phyloP scores from a whole-genome alignment of 1,284 basidiomycete genomes.

The Cystobasidiaceae sp. region DNA sequence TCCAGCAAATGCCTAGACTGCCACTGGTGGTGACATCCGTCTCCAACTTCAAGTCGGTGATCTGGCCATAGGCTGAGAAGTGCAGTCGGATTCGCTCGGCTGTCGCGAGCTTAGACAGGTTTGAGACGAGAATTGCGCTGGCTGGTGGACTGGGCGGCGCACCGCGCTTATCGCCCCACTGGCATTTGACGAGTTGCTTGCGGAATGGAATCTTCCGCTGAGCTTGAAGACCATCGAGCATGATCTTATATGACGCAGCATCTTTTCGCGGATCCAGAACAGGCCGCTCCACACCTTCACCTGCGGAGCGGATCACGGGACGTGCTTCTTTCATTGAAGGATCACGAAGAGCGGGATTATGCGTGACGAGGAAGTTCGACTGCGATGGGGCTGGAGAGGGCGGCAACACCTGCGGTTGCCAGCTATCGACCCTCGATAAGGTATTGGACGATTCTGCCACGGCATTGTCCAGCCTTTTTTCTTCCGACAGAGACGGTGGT shows the following conservation, averaged over 20 bases:
- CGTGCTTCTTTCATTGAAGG: constrained; percentile 1
- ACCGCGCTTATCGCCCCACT: constrained; percentile 70
- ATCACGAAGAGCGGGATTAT: not conserved
- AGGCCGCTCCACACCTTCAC: not conserved
- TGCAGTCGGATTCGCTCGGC: constrained; percentile 62
- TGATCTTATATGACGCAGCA: constrained; percentile 31
- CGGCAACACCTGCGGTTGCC: too few relatives aligned
- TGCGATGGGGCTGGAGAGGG: not conserved
- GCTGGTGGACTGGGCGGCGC: constrained; percentile 64
- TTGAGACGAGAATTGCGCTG: constrained; percentile 63
- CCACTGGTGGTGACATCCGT: constrained; percentile 73
- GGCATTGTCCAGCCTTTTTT: too few relatives aligned
- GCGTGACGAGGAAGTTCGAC: not conserved
- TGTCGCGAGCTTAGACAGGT: constrained; percentile 66
- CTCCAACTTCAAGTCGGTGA: constrained; percentile 70
- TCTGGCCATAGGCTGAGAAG: constrained; percentile 62
- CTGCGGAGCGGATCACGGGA: constrained; percentile 6
- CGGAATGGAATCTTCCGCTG: constrained; percentile 41
- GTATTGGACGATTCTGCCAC: too few relatives aligned
- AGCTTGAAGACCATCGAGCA: not conserved
- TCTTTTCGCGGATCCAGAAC: constrained; percentile 36
- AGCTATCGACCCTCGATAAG: too few relatives aligned
- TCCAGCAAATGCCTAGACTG: constrained; percentile 73
- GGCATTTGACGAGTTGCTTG: constrained; percentile 16
- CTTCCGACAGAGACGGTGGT: too few relatives aligned